Conservation (phyloP, 2,329 filamentous ascomycete genomes). For the Aspergillus sp. region DNA sequence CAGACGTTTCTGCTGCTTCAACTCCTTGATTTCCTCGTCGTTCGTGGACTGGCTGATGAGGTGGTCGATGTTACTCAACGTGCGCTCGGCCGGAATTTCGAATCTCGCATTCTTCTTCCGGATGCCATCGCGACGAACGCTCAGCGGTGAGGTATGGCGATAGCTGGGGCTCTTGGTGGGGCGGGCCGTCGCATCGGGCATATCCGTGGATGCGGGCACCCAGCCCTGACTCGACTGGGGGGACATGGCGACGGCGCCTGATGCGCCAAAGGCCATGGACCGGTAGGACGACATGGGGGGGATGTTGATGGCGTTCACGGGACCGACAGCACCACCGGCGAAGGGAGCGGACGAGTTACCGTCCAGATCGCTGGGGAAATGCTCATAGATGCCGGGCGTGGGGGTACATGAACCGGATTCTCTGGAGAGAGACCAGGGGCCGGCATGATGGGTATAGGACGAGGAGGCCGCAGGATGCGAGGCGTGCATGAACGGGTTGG, state of each 20-base stretch:
- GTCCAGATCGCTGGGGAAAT: constrained; percentile 48
- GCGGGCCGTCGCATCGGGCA: constrained; percentile 44
- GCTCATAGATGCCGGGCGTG: constrained; percentile 58
- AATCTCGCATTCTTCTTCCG: constrained; percentile 98
- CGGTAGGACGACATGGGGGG: constrained; percentile 34
- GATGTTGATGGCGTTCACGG: constrained; percentile 32
- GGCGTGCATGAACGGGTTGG: constrained; percentile 55
- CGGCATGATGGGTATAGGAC: constrained; percentile 35
- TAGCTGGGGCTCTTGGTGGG: constrained; percentile 56
- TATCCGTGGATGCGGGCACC: constrained; percentile 41
- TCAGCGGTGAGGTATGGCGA: constrained; percentile 65
- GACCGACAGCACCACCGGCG: constrained; percentile 35
- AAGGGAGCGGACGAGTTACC: constrained; percentile 36
- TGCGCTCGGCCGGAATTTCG: constrained; percentile 90
- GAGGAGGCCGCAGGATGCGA: constrained; percentile 8
- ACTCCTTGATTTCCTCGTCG: constrained; percentile 90
- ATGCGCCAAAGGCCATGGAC: constrained; percentile 43
- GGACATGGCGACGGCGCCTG: constrained; percentile 49
- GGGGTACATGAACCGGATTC: constrained; percentile 66
- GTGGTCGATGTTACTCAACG: constrained; percentile 87
- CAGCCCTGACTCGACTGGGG: constrained; percentile 55
- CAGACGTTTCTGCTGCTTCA: constrained; percentile 96
- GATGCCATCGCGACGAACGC: constrained; percentile 72
- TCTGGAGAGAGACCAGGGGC: constrained; percentile 56
- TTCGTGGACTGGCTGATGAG: constrained; percentile 73